Conservation (phyloP, 2,329 filamentous ascomycete genomes). For the Aspergillus hiratsukae region DNA sequence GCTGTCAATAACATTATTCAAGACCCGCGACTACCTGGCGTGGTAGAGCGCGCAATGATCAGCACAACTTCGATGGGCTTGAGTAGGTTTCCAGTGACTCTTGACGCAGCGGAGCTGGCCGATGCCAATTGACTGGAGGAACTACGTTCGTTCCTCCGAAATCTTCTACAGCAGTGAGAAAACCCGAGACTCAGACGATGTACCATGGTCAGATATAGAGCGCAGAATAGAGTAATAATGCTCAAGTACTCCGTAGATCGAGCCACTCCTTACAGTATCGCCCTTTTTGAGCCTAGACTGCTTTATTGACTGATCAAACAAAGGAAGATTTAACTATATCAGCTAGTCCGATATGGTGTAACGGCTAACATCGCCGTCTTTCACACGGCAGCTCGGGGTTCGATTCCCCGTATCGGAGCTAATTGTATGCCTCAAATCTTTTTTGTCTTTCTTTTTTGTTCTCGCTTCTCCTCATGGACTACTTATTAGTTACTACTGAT, state of each 20-base stretch:
- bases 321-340: slow-evolving; percentile 1
- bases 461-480: neutral
- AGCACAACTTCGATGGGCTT: neutral
- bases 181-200: too few species aligned
- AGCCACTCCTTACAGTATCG: too few species aligned
- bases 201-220: neutral
- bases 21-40: neutral
- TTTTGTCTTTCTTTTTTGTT: neutral
- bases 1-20: neutral
- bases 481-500: too few species aligned
- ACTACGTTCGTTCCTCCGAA: neutral
- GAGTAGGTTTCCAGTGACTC: neutral
- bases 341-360: slow-evolving; percentile 10
- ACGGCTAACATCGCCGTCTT: slow-evolving; percentile 10
- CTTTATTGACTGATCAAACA: too few species aligned
- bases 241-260: neutral
- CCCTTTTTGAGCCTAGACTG: too few species aligned
- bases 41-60: neutral
- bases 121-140: neutral
- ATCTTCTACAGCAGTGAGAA: neutral
- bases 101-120: neutral
- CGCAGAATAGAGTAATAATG: neutral
- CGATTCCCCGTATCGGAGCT: slow-evolving; percentile 26
- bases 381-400: slow-evolving; percentile 15
- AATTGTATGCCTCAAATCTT: neutral